Conservation (phyloP, 495 filamentous ascomycete species). For the Monascus purpureus region DNA sequence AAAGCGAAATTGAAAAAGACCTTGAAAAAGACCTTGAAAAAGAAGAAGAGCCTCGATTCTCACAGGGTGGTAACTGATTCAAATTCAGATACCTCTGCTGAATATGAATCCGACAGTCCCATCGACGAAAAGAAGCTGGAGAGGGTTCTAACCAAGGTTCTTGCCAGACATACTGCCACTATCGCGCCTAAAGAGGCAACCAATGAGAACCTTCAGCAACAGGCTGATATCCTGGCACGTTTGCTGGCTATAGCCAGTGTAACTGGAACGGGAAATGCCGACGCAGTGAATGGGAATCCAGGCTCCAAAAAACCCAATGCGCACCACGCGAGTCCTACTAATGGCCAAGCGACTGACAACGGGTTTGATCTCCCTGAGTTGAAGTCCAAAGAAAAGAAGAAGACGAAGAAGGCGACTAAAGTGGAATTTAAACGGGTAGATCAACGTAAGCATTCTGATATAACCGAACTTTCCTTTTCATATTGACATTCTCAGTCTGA, state of each 20-base stretch:
- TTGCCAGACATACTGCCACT: constrained; percentile 29
- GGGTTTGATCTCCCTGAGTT: constrained; percentile 1
- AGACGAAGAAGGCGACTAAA: constrained; percentile 44
- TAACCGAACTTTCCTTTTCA: neutral
- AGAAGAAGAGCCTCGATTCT: constrained; percentile 29
- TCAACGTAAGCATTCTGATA: constrained; percentile 36
- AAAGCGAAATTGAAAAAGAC: constrained; percentile 37
- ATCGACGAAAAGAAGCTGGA: constrained; percentile 28
- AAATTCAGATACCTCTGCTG: constrained; percentile 18
- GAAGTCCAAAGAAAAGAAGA: constrained; percentile 10
- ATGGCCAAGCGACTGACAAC: constrained; percentile 6
- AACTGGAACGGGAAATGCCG: too few relatives aligned
- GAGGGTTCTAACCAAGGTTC: constrained; percentile 35
- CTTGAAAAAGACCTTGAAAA: constrained; percentile 18
- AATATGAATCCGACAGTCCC: constrained; percentile 12
- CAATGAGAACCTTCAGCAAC: constrained; percentile 11
- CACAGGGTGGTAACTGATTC: constrained; percentile 19
- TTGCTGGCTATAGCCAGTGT: too few relatives aligned
- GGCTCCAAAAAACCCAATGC: too few relatives aligned
- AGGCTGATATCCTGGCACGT: too few relatives aligned
- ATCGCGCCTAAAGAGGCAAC: constrained; percentile 12
- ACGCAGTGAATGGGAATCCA: too few relatives aligned
- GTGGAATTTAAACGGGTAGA: constrained; percentile 80
- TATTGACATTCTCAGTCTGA: neutral
- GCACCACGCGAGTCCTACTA: constrained; percentile 2